Evolutionary conservation across 1,139 yeast species (phyloP).

Genomic region (Candida sanyaensis): DNA sequence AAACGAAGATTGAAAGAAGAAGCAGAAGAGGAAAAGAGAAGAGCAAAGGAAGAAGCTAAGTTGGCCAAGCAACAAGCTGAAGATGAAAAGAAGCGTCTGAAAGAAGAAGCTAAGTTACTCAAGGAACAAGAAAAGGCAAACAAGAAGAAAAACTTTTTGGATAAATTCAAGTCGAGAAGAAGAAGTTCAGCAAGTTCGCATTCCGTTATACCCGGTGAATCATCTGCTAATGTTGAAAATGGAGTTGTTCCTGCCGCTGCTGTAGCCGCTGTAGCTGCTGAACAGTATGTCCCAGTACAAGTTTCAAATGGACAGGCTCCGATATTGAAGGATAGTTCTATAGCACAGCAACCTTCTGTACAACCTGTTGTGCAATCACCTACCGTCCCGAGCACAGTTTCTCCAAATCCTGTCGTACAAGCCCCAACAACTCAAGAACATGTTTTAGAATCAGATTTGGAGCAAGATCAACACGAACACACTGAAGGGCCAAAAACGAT

Average conservation of each 20-base stretch:
- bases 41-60: slow-evolving; percentile 12
- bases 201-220: slow-evolving; percentile 2
- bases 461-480: neutral
- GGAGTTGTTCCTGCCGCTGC: neutral
- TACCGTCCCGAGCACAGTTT: neutral
- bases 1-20: slow-evolving; percentile 15
- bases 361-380: neutral
- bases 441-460: neutral
- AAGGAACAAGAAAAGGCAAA: slow-evolving; percentile 12
- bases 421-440: neutral
- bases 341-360: neutral
- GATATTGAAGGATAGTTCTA: too few relatives aligned
- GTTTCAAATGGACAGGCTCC: neutral
- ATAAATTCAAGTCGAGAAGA: slow-evolving; percentile 8
- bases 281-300: neutral
- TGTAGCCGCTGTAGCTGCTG: neutral
- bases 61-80: slow-evolving; percentile 11
- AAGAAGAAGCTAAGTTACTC: slow-evolving; percentile 9
- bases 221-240: neutral
- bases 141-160: slow-evolving; percentile 13
- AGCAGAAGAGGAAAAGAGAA: slow-evolving; percentile 13
- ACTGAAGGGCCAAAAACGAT: neutral
- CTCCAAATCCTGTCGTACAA: neutral
- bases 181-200: slow-evolving; percentile 9
- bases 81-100: slow-evolving; percentile 13